A percentile compares a stretch with the other conserved stretches of the same genome.
Conservation (phyloP, 1,284 basidiomycete genomes). For the Pseudozyma tsukubaensis region DNA sequence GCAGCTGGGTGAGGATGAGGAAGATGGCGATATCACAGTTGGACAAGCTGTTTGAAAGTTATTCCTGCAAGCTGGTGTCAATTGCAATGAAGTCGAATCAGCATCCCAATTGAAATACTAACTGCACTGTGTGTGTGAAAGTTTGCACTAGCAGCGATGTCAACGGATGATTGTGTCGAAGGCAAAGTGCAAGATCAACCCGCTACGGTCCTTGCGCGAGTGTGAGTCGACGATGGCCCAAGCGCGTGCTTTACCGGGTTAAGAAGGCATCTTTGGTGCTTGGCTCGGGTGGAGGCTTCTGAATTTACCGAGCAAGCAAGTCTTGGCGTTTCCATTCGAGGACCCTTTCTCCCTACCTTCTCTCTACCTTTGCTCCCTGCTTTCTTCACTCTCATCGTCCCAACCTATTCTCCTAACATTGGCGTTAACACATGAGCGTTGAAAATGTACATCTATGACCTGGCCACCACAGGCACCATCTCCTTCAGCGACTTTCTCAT, state of each 20-base stretch:
- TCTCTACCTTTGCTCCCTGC: background rate
- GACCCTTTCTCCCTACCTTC: background rate
- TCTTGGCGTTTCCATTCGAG: background rate
- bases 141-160: background rate
- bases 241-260: background rate
- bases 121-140: background rate
- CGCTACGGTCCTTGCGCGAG: too few relatives aligned
- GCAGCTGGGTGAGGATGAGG: slow-evolving; percentile 9
- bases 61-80: background rate
- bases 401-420: too few relatives aligned
- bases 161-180: too few relatives aligned
- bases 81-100: too few relatives aligned
- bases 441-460: slow-evolving; percentile 57
- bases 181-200: too few relatives aligned
- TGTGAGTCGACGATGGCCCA: slow-evolving; percentile 4
- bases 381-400: background rate
- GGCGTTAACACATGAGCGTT: background rate
- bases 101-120: too few relatives aligned
- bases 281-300: background rate
- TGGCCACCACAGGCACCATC: slow-evolving; percentile 55
- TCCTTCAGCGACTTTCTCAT: slow-evolving; percentile 56
- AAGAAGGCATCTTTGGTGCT: background rate
- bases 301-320: background rate
- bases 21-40: slow-evolving; percentile 13
- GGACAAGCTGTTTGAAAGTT: slow-evolving; percentile 21